Evolutionary conservation across 78 protist species (phyloP).

Genomic region (Dictyostelium brefeldianum): DNA sequence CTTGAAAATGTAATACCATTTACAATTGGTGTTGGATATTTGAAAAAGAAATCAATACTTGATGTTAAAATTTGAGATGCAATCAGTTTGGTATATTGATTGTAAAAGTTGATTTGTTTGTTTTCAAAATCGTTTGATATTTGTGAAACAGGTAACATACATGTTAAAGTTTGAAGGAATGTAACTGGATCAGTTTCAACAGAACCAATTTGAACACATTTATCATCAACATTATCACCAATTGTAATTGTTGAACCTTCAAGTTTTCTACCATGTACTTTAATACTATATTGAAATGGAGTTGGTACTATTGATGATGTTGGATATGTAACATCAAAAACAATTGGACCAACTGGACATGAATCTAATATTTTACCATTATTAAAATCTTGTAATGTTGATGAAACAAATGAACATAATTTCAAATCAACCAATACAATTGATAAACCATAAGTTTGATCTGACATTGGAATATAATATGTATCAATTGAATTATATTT

Average conservation of each 20-base stretch:
- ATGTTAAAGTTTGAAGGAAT: background rate
- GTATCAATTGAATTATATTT: background rate
- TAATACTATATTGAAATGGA: background rate
- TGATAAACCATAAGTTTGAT: background rate
- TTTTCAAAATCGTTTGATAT: background rate
- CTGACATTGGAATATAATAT: background rate
- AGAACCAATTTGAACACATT: background rate
- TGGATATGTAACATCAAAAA: background rate
- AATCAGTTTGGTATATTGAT: background rate
- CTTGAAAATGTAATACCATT: background rate
- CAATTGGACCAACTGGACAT: slow-evolving; percentile 24
- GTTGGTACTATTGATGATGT: background rate
- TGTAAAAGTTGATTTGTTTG: background rate
- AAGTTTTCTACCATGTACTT: background rate
- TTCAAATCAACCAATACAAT: background rate
- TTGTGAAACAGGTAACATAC: background rate
- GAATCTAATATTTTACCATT: background rate
- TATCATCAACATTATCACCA: background rate
- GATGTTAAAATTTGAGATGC: background rate
- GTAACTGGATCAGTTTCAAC: background rate
- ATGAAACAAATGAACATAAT: background rate
- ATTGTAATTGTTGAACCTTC: background rate
- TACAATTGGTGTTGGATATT: background rate
- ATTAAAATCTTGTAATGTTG: background rate
- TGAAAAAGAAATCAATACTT: background rate